Conservation (phyloP, 2,329 filamentous ascomycete species). For the Harringtonia lauricola region DNA sequence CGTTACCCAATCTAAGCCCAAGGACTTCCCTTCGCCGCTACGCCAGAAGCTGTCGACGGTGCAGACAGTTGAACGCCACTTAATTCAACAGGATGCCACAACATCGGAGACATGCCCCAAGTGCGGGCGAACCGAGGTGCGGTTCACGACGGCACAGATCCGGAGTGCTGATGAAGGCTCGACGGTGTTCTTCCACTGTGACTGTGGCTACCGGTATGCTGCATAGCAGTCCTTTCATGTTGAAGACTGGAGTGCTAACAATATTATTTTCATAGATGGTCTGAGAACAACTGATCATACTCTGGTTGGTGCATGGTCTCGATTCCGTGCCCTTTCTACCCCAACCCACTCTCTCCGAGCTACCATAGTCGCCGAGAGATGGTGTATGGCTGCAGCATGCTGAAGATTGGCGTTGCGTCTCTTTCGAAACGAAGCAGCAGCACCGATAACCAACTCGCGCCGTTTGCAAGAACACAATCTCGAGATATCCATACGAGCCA, state of each 20-base stretch:
- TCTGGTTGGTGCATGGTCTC: not conserved
- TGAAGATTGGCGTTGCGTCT: too few relatives aligned
- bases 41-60: slow-evolving; percentile 80
- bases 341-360: not conserved
- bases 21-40: slow-evolving; percentile 82
- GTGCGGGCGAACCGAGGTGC: slow-evolving; percentile 73
- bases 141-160: slow-evolving; percentile 74
- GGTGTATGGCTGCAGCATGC: too few relatives aligned
- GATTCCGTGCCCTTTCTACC: not conserved
- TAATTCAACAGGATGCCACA: slow-evolving; percentile 61
- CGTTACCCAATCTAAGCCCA: slow-evolving; percentile 73
- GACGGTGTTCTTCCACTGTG: slow-evolving; percentile 82
- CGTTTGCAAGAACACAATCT: too few relatives aligned
- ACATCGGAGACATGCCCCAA: slow-evolving; percentile 64
- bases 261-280: slow-evolving; percentile 28
- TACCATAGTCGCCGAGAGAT: too few relatives aligned
- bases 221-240: slow-evolving; percentile 14
- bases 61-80: slow-evolving; percentile 67
- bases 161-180: slow-evolving; percentile 91
- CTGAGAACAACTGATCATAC: slow-evolving; percentile 44
- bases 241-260: not conserved
- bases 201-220: slow-evolving; percentile 72
- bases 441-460: too few relatives aligned
- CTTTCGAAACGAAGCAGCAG: too few relatives aligned
- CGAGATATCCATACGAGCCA: too few relatives aligned